phyloP scores from a whole-genome alignment of 2,329 filamentous ascomycete genomes.

The Chalaropsis ovoidea region DNA sequence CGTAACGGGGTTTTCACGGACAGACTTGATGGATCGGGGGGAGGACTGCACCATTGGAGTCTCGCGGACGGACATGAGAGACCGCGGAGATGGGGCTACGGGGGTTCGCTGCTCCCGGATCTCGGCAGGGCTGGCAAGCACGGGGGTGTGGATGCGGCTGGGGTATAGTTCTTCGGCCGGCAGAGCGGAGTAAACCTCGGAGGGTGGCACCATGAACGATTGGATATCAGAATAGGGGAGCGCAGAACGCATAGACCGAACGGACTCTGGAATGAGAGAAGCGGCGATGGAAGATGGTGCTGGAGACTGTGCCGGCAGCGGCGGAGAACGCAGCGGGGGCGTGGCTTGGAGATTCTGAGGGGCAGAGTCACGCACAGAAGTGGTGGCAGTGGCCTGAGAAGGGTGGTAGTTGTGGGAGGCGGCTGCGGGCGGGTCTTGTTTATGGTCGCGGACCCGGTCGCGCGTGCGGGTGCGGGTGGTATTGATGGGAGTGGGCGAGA shows the following conservation, averaged over 20 bases:
- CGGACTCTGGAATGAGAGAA: conserved; percentile 12
- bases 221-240: conserved; percentile 13
- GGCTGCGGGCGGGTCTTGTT: conserved; percentile 5
- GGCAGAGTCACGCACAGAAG: background rate
- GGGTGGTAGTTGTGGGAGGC: conserved; percentile 5
- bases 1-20: background rate
- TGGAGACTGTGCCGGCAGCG: conserved; percentile 14
- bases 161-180: conserved; percentile 14
- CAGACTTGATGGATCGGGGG: background rate
- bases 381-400: background rate
- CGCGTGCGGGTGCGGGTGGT: conserved; percentile 22
- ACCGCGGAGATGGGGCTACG: background rate
- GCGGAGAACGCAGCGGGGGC: background rate
- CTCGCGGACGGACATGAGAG: background rate
- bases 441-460: conserved; percentile 23
- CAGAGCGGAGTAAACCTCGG: conserved; percentile 19
- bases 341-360: conserved; percentile 2
- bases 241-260: conserved; percentile 16
- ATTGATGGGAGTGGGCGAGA: conserved; percentile 19
- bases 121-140: conserved; percentile 19
- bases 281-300: conserved; percentile 7
- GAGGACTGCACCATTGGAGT: background rate
- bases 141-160: conserved; percentile 16
- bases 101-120: conserved; percentile 13
- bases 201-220: conserved; percentile 18